Evolutionary conservation across 257 asterid species (phyloP).

Genomic region (Solanum appendiculatum): DNA sequence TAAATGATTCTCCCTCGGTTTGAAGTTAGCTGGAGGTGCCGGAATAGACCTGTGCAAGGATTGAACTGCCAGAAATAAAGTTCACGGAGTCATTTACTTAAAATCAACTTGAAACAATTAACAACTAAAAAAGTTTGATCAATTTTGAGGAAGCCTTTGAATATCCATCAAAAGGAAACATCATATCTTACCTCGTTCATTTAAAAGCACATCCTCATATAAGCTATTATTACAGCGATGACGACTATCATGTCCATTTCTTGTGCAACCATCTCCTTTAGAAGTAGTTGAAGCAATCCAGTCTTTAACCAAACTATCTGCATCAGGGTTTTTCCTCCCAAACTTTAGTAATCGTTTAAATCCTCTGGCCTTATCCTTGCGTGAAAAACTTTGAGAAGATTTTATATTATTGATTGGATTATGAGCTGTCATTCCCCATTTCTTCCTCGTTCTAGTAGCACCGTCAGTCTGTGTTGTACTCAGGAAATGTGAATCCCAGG

Average conservation of each 20-base stretch:
- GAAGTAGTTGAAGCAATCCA: slow-evolving; percentile 91
- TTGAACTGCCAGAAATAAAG: slow-evolving; percentile 30
- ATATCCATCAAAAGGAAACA: not conserved
- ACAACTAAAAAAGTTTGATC: not conserved
- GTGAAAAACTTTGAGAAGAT: slow-evolving; percentile 40
- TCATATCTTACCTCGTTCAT: slow-evolving; percentile 46
- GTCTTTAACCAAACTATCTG: slow-evolving; percentile 57
- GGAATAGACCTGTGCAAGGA: slow-evolving; percentile 59
- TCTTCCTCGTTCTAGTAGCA: slow-evolving; percentile 71
- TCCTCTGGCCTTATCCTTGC: slow-evolving; percentile 74
- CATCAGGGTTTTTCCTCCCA: slow-evolving; percentile 70
- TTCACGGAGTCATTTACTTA: not conserved
- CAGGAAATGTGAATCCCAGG: slow-evolving; percentile 61
- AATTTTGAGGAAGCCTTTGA: not conserved
- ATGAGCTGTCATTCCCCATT: slow-evolving; percentile 73
- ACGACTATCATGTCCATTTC: slow-evolving; percentile 63
- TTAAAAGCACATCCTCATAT: slow-evolving; percentile 46
- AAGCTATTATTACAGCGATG: slow-evolving; percentile 52
- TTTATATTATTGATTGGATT: slow-evolving; percentile 45
- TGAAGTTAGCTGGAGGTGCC: slow-evolving; percentile 60
- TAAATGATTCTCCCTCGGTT: slow-evolving; percentile 66
- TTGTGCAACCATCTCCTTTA: slow-evolving; percentile 74
- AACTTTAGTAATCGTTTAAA: slow-evolving; percentile 70
- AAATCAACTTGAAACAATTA: not conserved
- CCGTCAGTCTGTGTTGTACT: slow-evolving; percentile 52